Evolutionary conservation across 371 early-diverging fungal genomes (phyloP), one percentile per base, ranked within the genome.

Genomic region (Paraphysoderma sedebokerense): DNA sequence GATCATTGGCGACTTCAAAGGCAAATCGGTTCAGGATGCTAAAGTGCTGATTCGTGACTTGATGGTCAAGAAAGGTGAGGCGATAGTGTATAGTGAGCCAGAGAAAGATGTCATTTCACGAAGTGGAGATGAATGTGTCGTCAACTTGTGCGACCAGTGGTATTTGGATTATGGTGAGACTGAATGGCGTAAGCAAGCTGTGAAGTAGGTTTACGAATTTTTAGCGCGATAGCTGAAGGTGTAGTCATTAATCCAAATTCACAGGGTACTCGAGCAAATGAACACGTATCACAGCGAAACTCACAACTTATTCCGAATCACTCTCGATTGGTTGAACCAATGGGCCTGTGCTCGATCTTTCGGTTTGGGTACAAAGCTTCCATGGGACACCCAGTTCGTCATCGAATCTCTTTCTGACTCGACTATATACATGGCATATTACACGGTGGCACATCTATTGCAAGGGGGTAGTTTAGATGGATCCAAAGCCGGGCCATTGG

Each of bases 371-470:
- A 83, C 87, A 52, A 79, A 76, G 48, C 64, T 99, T 49, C 99
- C 99, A 22, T 98, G 97, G 96, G 99, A 99, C 66, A 67, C 76
- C 26, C 71, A 83, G 60, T 95, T 81, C 69, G 70, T 99, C 58
- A 93, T 99, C 54, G 99, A 99, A 72, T 93, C 96, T 24, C 76
- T 99, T 30, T 89, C 91, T 36, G 99, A 99, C 64, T 98, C 98
- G 20, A 98, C 99, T 34, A 98, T 99, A 57, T 99, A 99, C 70
- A 99, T 99, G 99, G 92, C 99, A 29, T 98, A 98, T 75, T 99
- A 99, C 72, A 98, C 99, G 29, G 80, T 99, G 23, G 79, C 98
- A 13, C 90, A 93, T 58, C 67, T 97, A 53, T 73, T 99, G 37
- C 98, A 97, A 50, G 81, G 82, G 57, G 38, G 23, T 12, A 75